Percentiles rank a stretch among this genome's conserved stretches.
Evolutionary conservation across 2,329 filamentous ascomycete genomes (phyloP).

Genomic region (Graphilbum fragrans): DNA sequence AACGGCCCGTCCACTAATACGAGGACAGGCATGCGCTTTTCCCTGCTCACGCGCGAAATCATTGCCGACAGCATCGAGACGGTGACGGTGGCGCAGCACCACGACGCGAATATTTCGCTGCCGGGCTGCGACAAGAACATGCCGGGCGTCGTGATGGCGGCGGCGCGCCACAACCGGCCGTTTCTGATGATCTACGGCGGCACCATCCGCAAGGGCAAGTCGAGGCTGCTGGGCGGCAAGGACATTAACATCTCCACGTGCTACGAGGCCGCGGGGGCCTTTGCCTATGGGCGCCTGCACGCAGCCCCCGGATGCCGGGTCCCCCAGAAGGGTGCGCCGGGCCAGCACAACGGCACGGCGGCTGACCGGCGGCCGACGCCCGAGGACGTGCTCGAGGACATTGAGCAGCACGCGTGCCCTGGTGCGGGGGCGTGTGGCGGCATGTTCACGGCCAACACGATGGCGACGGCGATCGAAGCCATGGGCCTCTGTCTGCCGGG

Average conservation of each 20-base stretch:
- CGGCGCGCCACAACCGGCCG: conserved; percentile 81
- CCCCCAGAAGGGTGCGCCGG: conserved; percentile 5
- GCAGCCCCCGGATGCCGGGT: conserved; percentile 32
- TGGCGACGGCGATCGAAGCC: conserved; percentile 83
- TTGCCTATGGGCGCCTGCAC: conserved; percentile 64
- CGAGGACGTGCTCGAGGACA: conserved; percentile 72
- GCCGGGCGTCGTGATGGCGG: conserved; percentile 85
- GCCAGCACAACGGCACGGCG: conserved; percentile 32
- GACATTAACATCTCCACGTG: conserved; percentile 81
- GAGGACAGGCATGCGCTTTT: conserved; percentile 74
- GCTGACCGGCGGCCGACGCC: conserved; percentile 58
- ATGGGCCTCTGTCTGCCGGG: conserved; percentile 77
- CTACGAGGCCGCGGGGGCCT: conserved; percentile 78
- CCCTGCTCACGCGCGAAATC: conserved; percentile 78
- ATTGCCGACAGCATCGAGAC: conserved; percentile 93
- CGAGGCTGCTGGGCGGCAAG: conserved; percentile 58
- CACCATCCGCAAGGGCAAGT: conserved; percentile 80
- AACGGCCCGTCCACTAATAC: neutral
- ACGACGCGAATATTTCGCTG: conserved; percentile 88
- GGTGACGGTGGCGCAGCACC: conserved; percentile 80
- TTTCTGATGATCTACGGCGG: conserved; percentile 95
- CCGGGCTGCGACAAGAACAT: conserved; percentile 97
- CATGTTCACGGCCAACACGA: conserved; percentile 89
- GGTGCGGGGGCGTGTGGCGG: conserved; percentile 64
- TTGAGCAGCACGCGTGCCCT: conserved; percentile 68